These are phyloP conservation scores for Cinnamomum chago DNA, from an alignment of 164 flowering plant genomes.

Conservation along the genomic window DNA sequence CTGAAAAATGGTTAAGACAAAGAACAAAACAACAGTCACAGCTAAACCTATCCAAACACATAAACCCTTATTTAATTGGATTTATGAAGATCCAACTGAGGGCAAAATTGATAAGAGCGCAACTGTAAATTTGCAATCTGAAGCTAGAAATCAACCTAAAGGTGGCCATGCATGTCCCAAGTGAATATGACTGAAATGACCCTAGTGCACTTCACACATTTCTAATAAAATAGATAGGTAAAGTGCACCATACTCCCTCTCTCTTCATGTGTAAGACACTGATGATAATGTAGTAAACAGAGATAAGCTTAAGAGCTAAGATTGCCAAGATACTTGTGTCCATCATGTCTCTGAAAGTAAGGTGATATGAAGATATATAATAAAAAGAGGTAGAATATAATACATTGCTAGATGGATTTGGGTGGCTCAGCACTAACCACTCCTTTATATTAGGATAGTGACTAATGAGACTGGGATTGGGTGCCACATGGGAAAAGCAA, in stretches of 20 bases:
- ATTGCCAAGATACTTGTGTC: neutral
- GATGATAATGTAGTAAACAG: neutral
- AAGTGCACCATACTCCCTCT: neutral
- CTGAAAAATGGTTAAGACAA: no score
- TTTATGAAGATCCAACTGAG: no score
- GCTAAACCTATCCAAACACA: no score
- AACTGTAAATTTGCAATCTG: no score
- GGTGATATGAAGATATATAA: neutral
- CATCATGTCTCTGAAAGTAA: neutral
- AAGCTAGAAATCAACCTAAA: no score
- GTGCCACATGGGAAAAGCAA: conserved; percentile 7
- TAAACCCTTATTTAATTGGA: no score
- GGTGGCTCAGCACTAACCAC: conserved; percentile 16
- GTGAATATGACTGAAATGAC: neutral
- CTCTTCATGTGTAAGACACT: neutral
- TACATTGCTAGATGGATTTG: conserved; percentile 9
- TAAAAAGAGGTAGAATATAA: neutral
- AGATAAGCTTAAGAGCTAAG: neutral
- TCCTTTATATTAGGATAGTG: neutral
- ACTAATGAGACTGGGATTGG: conserved; percentile 4
- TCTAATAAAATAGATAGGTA: neutral
- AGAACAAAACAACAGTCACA: no score
- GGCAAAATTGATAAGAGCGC: no score
- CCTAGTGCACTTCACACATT: neutral
- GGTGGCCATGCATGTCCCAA: no score